Evolutionary conservation across 75 land plant species (phyloP).

Genomic region (Selaginella tamariscina): DNA sequence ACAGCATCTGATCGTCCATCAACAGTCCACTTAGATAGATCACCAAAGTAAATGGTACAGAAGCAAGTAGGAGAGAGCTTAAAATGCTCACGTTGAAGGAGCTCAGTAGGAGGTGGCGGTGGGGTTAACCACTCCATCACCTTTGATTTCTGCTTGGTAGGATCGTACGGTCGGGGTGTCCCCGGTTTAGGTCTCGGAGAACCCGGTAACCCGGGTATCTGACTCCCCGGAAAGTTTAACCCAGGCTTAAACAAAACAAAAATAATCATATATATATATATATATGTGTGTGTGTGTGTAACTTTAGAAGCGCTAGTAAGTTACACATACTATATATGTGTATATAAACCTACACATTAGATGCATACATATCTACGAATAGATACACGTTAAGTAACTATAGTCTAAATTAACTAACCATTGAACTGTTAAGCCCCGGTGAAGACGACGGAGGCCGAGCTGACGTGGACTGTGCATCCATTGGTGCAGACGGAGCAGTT

Average conservation of each 20-base stretch:
- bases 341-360: too few species aligned
- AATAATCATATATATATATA: too few species aligned
- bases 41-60: slow-evolving; percentile 11
- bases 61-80: not conserved
- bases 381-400: too few species aligned
- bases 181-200: not conserved
- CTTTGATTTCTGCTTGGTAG: not conserved
- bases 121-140: not conserved
- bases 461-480: not conserved
- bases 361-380: too few species aligned
- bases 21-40: slow-evolving; percentile 20
- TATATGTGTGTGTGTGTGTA: too few species aligned
- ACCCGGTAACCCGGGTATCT: not conserved
- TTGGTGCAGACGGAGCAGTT: not conserved
- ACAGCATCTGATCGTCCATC: slow-evolving; percentile 26
- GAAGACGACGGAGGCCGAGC: not conserved
- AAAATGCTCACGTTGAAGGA: not conserved
- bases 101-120: not conserved
- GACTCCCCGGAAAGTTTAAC: slow-evolving; percentile 1
- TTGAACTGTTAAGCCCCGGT: too few species aligned
- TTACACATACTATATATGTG: too few species aligned
- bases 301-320: too few species aligned
- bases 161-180: not conserved
- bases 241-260: too few species aligned
- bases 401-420: too few species aligned